Conservation (phyloP, 1,139 yeast species). For the Yamadazyma sp. region DNA sequence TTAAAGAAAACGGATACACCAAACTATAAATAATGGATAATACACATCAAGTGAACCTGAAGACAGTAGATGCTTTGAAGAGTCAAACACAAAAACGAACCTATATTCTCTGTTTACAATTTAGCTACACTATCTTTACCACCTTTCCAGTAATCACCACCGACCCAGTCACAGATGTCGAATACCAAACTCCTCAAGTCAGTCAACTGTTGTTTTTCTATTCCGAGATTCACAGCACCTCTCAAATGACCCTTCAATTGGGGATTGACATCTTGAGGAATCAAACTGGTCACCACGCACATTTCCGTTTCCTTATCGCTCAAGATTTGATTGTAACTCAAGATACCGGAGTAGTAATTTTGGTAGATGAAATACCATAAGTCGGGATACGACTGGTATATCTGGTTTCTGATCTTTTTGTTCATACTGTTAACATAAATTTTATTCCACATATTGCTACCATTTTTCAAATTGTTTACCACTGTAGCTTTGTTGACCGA, state of each 20-base stretch:
- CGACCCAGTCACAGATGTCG: constrained; percentile 73
- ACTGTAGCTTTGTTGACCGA: constrained; percentile 32
- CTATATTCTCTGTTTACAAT: too few relatives aligned
- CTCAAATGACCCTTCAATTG: constrained; percentile 86
- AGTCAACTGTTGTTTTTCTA: constrained; percentile 60
- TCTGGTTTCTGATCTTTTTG: constrained; percentile 62
- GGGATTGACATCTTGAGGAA: constrained; percentile 95
- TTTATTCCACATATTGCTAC: constrained; percentile 69
- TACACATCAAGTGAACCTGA: too few relatives aligned
- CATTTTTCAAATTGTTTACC: constrained; percentile 42
- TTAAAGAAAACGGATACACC: too few relatives aligned
- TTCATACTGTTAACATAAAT: constrained; percentile 75
- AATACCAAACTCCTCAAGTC: constrained; percentile 64
- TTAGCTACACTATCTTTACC: constrained; percentile 68
- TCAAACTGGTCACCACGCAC: constrained; percentile 74
- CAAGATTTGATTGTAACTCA: constrained; percentile 66
- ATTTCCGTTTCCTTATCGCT: constrained; percentile 71
- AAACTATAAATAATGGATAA: too few relatives aligned
- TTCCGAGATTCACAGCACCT: constrained; percentile 84
- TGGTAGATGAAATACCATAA: constrained; percentile 72
- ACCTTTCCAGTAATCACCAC: constrained; percentile 46
- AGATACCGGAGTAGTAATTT: constrained; percentile 75
- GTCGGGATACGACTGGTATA: constrained; percentile 80
- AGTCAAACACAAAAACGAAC: too few relatives aligned
- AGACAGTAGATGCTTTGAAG: too few relatives aligned